A percentile compares a stretch with the other conserved stretches of the same genome.
Conservation (phyloP, 2,329 filamentous ascomycete genomes). For the Talaromyces albobiverticillius region DNA sequence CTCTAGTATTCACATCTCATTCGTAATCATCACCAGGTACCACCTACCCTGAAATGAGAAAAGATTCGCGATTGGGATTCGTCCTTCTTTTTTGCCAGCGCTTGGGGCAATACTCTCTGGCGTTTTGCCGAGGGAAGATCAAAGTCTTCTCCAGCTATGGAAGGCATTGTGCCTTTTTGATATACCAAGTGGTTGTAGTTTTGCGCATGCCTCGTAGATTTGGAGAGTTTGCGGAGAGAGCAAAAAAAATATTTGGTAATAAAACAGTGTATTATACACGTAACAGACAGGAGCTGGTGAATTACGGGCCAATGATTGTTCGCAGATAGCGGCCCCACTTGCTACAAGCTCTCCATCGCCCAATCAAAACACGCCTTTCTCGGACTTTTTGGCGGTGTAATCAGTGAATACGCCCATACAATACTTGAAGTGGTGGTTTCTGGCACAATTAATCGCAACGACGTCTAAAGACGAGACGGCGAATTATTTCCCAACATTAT, state of each 20-base stretch:
- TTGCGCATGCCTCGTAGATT: neutral
- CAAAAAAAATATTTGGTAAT: constrained; percentile 4
- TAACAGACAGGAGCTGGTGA: neutral
- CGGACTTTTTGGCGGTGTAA: neutral
- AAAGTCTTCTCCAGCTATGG: constrained; percentile 49
- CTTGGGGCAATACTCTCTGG: constrained; percentile 29
- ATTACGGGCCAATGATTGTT: too few relatives aligned
- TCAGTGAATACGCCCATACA: neutral
- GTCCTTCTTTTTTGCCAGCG: constrained; percentile 26
- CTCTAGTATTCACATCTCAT: neutral
- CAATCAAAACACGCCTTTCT: neutral
- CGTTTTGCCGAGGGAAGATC: constrained; percentile 70
- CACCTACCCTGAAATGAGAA: constrained; percentile 80
- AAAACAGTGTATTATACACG: neutral
- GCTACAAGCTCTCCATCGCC: neutral
- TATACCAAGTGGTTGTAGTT: constrained; percentile 8
- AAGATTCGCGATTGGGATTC: constrained; percentile 73
- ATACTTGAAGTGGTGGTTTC: neutral
- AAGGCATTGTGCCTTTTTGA: constrained; percentile 42
- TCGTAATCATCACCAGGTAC: neutral
- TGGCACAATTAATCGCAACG: too few relatives aligned
- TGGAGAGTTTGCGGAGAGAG: neutral
- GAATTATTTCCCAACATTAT: too few relatives aligned
- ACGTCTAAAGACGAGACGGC: too few relatives aligned
- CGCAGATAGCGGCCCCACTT: neutral